Base-by-base conservation (phyloP, 768 basidiomycete genomes). In the Calvatia gigantea region DNA sequence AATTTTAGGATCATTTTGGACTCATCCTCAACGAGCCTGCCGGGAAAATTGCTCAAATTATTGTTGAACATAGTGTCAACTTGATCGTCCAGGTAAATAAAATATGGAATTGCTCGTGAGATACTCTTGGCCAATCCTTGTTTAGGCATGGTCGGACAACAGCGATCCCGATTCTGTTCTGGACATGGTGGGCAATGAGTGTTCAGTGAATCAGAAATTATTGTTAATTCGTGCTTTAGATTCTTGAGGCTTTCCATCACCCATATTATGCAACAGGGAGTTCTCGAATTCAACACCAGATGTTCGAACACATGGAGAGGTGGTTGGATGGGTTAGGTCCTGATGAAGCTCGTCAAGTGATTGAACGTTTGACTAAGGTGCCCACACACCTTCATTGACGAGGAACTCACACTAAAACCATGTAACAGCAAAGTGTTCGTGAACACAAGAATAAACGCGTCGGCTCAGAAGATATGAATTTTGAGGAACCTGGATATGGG, bases 21-120 rank as follows among this genome's bases (percentile, higher is more conserved):
- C 77, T 87, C 39, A 84, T 87, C 50, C 72, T 88, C 49, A 89
- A 89, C 65, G 85, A 88, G 62, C 86, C 87, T 0, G 87, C 87
- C 9, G 87, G 87, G 3, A 84, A 86, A 64, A 82, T 89, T 47
- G 87, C 87, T 6, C 77, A 81, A 62, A 67, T 86, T 25, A 78
- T 91, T 12, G 86, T 88, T 11, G 78, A 82, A 61, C 68, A 89
- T 64, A 69, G 73, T 11, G 84, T 86, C 51, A 78, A 79, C 51
- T 69, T 81, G 23, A 79, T 89, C 37, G 85, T 88, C 25, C 61
- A 74, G 56, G 78, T 77, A 31, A 32, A 71, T 60, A 21, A 5
- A 31, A 35, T 8, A 17, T 3, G 27, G 21, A 25, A 38, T 8
- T 27, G 12, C 4, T 8, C 4, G n/a, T n/a, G n/a, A n/a, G 39